Base-by-base conservation (phyloP, 805 yeast genomes). In the Saccharomycopsis oosterbeekiorum region DNA sequence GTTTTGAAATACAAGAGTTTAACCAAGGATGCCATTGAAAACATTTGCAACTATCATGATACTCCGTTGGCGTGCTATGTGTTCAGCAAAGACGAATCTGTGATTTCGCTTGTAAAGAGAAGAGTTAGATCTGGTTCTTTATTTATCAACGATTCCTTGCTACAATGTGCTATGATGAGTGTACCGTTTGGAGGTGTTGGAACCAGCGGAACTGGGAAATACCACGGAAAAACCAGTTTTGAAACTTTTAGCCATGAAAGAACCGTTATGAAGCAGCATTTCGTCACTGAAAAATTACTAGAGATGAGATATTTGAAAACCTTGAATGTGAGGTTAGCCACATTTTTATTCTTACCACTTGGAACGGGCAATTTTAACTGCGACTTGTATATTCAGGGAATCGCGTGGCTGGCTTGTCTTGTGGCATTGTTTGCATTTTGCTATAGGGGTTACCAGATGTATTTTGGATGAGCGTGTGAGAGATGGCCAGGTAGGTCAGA, bases 181-280 rank as follows among this genome's bases (percentile, higher is more conserved):
- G 82, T 89, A 2, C 97, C 97, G 29, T 93, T 92, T 73, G 98
- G 98, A 40, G 98, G 98, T 26, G 75, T 92, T 60, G 97, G 97
- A 14, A 70, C 70, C 15, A 89, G 97, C 0, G 98, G 98, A 0
- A 75, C 76, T 62, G 97, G 97, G 11, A 74, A 79, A 40, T 91
- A 90, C 73, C 97, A 91, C 70, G 97, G 97, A 2, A 74, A 73
- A 64, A 78, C 74, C 70, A 86, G 91, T 9, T 79, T 84, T 64
- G 81, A 84, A 55, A 42, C 64, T 9, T 92, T 92, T 69, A 80
- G 90, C 1, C 96, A 89, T 71, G 82, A 81, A 69, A 80, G 96
- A 67, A 80, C 91, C 0, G 76, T 84, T 1, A 70, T 88, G 65
- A 80, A 77, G 56, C 89, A 86, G 70, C 84, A 86, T 15, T 78